Conservation (phyloP, 257 asterid genomes). For the Solanum medicagineum region DNA sequence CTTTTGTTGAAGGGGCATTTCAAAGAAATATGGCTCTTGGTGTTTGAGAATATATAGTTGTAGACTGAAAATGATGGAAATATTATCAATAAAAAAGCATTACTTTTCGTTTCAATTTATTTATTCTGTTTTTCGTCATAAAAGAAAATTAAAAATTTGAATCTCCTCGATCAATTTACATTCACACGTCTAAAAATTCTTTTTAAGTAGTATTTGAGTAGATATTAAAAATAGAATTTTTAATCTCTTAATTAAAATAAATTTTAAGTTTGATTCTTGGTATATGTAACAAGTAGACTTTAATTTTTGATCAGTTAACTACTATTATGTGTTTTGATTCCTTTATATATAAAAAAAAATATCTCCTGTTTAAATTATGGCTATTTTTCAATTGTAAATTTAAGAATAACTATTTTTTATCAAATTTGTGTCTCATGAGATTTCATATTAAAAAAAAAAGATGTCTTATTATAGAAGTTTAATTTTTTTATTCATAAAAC, state of each 20-base stretch:
- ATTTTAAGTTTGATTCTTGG: not conserved
- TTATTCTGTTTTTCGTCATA: not conserved
- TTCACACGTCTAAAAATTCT: not conserved
- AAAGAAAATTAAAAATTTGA: not conserved
- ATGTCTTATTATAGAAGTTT: not conserved
- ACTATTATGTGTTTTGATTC: not conserved
- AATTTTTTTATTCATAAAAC: not conserved
- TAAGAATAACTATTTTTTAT: not conserved
- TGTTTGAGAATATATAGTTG: not conserved
- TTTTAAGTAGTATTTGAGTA: not conserved
- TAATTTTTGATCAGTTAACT: not conserved
- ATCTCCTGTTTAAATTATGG: not conserved
- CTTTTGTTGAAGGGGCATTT: not conserved
- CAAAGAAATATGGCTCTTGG: not conserved
- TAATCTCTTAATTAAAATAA: not conserved
- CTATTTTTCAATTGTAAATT: not conserved
- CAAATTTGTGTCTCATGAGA: not conserved
- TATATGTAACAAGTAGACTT: not conserved
- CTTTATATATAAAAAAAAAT: not conserved
- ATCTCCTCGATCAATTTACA: rapidly evolving
- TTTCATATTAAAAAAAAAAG: not conserved
- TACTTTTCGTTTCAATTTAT: not conserved
- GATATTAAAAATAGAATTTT: not conserved
- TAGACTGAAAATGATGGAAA: not conserved
- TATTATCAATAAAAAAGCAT: not conserved